Evolutionary conservation across 768 basidiomycete species (phyloP), one percentile per base, ranked within the genome.

Genomic region (Amanita thiersii): DNA sequence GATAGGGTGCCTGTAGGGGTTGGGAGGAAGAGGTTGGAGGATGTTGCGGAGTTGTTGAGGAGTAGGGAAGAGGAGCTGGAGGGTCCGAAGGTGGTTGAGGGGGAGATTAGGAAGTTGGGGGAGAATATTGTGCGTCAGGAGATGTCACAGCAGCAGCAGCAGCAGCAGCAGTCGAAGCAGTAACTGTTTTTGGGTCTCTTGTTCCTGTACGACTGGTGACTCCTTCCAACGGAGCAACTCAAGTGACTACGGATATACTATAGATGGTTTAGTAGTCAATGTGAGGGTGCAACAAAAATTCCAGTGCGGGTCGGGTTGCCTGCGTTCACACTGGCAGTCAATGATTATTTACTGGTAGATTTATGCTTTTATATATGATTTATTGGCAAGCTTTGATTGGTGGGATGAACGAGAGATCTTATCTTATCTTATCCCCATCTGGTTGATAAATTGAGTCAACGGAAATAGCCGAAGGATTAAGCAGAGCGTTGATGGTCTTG

Each of bases 1-100:
- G 81, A 90, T 53, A 72, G 64, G 64, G 68, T 59, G 68, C 79
- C 57, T 23, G 70, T 60, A 66, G 80, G 49, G 50, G 72, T 61
- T 37, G 73, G 72, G 0, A 50, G 49, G 23, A 47, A 47, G 29
- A 50, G 50, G 32, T 34, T 62, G 40, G 52, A 44, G 30, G 42
- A 46, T 15, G 54, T 59, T 20, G 35, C 40, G 39, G 38, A 50
- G 39, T 52, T 56, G 33, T 49, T 69, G 49, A 58, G 59, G 24
- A 47, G 36, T 20, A 49, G 47, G 23, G 57, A 58, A 38, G 58
- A 61, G 46, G 55, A 65, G 50, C 74, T 74, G 18, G 59, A 72
- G 15, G 15, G 52, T 48, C 26, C 26, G 7, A 28, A 28, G n/a
- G n/a, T 28, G 26, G n/a, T 31, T 21, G 17, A 23, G 30, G 29